A percentile compares a stretch with the other conserved stretches of the same genome.
Evolutionary conservation across 805 yeast genomes (phyloP).

Genomic region (Candida fluviatilis): DNA sequence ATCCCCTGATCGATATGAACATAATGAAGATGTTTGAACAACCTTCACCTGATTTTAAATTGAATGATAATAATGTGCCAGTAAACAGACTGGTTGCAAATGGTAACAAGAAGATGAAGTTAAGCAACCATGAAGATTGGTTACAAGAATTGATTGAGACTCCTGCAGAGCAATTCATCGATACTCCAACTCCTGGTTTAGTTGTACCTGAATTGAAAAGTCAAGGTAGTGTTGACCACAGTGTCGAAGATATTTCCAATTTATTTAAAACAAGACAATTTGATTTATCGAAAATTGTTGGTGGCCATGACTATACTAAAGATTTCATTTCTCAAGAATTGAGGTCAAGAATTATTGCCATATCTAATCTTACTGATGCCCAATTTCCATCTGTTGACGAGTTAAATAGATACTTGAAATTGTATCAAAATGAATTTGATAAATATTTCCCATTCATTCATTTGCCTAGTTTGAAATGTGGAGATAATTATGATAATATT

Average conservation of each 20-base stretch:
- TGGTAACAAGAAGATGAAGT: constrained; percentile 4
- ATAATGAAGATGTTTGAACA: constrained; percentile 9
- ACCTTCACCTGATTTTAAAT: neutral
- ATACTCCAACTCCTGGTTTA: constrained; percentile 2
- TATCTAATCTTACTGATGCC: constrained; percentile 49
- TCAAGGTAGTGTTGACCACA: constrained; percentile 2
- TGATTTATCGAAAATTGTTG: constrained; percentile 47
- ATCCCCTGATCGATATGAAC: constrained; percentile 17
- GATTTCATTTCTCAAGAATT: constrained; percentile 42
- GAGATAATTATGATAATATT: constrained; percentile 43
- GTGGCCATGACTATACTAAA: neutral
- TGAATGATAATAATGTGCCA: neutral
- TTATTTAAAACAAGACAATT: constrained; percentile 63
- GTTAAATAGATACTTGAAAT: constrained; percentile 67
- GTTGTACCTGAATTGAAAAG: constrained; percentile 3
- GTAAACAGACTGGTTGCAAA: neutral
- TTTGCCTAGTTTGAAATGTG: constrained; percentile 49
- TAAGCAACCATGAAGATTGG: constrained; percentile 48
- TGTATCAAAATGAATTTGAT: constrained; percentile 75
- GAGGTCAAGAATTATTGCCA: constrained; percentile 47
- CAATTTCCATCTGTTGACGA: constrained; percentile 77
- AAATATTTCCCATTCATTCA: constrained; percentile 83
- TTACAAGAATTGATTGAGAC: constrained; percentile 64
- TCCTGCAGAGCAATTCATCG: constrained; percentile 43
- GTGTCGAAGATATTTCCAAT: constrained; percentile 48